Conservation (phyloP, 2,329 filamentous ascomycete genomes). For the Orbilia oligospora region DNA sequence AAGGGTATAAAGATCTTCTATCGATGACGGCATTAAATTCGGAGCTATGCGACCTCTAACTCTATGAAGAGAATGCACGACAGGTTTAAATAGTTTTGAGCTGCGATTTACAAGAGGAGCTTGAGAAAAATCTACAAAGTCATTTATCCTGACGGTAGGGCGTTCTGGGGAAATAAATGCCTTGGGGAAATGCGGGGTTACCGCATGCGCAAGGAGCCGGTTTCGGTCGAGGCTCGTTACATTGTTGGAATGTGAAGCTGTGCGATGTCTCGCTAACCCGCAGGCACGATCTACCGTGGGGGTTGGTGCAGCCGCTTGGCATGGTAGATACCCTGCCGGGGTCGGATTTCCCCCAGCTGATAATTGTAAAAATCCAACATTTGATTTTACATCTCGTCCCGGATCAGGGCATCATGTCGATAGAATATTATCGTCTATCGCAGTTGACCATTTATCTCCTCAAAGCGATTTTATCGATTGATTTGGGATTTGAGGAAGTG, state of each 20-base stretch:
- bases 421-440: not conserved
- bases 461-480: not conserved
- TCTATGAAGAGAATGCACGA: conserved; percentile 28
- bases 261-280: conserved; percentile 49
- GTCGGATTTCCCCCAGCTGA: conserved; percentile 6
- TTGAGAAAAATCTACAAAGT: conserved; percentile 11
- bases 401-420: not conserved
- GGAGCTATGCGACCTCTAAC: conserved; percentile 18
- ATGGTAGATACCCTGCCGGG: conserved; percentile 21
- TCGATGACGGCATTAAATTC: conserved; percentile 44
- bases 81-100: conserved; percentile 35
- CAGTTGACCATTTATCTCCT: not conserved
- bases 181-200: conserved; percentile 51
- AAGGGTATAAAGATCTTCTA: conserved; percentile 10
- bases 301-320: conserved; percentile 40
- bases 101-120: conserved; percentile 14
- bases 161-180: conserved; percentile 35
- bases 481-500: not conserved
- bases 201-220: conserved; percentile 41
- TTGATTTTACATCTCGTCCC: not conserved
- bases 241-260: conserved; percentile 44
- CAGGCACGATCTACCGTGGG: conserved; percentile 41
- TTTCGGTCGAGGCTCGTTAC: conserved; percentile 44
- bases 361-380: not conserved
- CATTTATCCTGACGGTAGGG: not conserved